phyloP scores from a whole-genome alignment of 2,329 filamentous ascomycete genomes.

The Fusarium sp. region DNA sequence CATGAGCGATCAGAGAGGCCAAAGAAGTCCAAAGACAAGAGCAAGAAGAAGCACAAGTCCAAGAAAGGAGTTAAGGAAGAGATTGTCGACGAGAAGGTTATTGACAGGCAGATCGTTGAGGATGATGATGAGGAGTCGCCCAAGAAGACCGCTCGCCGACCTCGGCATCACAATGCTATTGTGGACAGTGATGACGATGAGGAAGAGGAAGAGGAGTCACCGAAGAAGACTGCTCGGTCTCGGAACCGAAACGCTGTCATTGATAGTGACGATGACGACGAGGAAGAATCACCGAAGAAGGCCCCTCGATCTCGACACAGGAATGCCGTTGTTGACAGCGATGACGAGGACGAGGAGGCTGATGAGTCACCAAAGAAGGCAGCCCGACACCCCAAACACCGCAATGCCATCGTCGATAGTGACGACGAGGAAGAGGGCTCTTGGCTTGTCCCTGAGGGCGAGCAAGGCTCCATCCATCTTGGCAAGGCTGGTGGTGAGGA shows the following conservation, averaged over 20 bases:
- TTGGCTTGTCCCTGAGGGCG: conserved; percentile 80
- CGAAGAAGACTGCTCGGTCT: not conserved
- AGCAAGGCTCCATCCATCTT: conserved; percentile 70
- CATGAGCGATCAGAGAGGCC: conserved; percentile 53
- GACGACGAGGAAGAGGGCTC: conserved; percentile 75
- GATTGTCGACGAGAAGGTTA: conserved; percentile 26
- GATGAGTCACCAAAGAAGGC: not conserved
- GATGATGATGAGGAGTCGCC: conserved; percentile 16
- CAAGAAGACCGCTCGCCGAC: conserved; percentile 42
- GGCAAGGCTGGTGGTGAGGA: conserved; percentile 86
- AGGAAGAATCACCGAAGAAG: not conserved
- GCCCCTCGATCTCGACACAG: not conserved
- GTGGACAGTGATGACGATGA: conserved; percentile 62
- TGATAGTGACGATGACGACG: not conserved
- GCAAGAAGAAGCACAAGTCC: conserved; percentile 35
- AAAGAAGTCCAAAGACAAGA: conserved; percentile 31
- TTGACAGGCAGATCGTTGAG: conserved; percentile 28
- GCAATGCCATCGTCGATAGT: not conserved
- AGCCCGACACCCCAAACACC: not conserved
- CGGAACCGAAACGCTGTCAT: not conserved
- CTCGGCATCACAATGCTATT: conserved; percentile 67
- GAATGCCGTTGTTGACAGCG: not conserved
- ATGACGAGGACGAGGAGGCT: not conserved
- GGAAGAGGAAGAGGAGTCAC: not conserved
- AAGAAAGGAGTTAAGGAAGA: conserved; percentile 16